A percentile compares a stretch with the other conserved stretches of the same genome.
Evolutionary conservation across 208 protist species (phyloP).

Genomic region (Crithidia brevicula): DNA sequence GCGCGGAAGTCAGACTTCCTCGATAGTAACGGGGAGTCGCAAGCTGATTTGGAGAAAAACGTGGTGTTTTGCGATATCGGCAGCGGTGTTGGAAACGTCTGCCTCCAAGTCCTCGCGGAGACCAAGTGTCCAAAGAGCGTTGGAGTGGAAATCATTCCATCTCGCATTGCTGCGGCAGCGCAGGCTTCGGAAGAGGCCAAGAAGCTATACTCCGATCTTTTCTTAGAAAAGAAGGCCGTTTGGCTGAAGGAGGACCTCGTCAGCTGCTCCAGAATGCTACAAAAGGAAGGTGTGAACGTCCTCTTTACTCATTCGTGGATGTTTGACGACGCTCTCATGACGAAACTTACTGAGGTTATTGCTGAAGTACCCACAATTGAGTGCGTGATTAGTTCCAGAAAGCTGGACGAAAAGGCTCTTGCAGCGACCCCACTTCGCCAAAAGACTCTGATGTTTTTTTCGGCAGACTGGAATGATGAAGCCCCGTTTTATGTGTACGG

Average conservation of each 20-base stretch:
- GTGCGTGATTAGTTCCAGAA: constrained; percentile 82
- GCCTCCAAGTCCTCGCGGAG: constrained; percentile 81
- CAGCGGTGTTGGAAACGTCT: constrained; percentile 85
- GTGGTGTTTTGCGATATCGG: constrained; percentile 88
- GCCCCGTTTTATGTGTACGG: constrained; percentile 84
- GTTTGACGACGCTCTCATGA: constrained; percentile 86
- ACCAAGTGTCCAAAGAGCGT: constrained; percentile 71
- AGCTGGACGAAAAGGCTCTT: constrained; percentile 58
- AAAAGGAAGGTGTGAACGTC: constrained; percentile 66
- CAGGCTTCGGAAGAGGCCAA: constrained; percentile 55
- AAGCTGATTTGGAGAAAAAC: constrained; percentile 45
- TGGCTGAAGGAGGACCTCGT: constrained; percentile 78
- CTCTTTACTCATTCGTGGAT: constrained; percentile 86
- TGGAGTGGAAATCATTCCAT: constrained; percentile 83
- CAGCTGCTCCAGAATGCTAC: constrained; percentile 47
- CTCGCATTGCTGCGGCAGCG: constrained; percentile 53
- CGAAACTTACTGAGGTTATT: constrained; percentile 57
- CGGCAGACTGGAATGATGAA: constrained; percentile 78
- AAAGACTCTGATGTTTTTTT: constrained; percentile 56
- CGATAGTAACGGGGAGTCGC: constrained; percentile 25
- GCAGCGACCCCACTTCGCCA: constrained; percentile 34
- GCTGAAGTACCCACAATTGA: constrained; percentile 55
- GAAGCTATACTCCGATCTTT: constrained; percentile 54
- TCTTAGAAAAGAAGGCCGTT: constrained; percentile 57
- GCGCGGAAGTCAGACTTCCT: constrained; percentile 20